Conservation (phyloP, 139 green algal genomes). For the Closterium sp. region DNA sequence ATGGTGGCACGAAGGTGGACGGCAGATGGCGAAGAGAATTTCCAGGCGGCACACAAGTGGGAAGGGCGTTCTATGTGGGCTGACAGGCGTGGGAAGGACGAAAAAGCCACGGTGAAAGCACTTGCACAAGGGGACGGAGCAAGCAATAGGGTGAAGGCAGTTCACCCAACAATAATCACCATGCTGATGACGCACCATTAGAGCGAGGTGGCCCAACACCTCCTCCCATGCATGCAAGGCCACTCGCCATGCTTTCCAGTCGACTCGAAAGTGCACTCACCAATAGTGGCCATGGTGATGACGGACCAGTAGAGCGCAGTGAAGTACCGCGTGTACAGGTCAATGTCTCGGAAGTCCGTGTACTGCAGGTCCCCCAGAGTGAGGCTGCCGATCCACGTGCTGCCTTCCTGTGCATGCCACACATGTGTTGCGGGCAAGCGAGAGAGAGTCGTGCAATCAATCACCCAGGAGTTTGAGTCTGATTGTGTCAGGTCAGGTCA, state of each 20-base stretch:
- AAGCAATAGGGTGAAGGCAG: neutral
- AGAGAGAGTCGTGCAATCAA: neutral
- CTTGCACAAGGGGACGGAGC: too few species aligned
- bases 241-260: neutral
- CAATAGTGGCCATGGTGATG: slow-evolving; percentile 28
- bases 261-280: neutral
- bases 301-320: slow-evolving; percentile 31
- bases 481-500: neutral
- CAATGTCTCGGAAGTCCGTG: slow-evolving; percentile 13
- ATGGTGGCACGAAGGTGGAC: neutral
- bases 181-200: neutral
- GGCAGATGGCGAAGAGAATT: too few species aligned
- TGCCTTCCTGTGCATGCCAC: neutral
- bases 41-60: neutral
- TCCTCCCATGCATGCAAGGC: neutral
- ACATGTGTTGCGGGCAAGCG: neutral
- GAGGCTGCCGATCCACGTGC: slow-evolving; percentile 31
- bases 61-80: neutral
- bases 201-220: too few species aligned
- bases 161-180: neutral
- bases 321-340: slow-evolving; percentile 14
- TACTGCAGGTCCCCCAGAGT: slow-evolving; percentile 3
- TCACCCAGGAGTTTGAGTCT: neutral
- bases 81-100: neutral
- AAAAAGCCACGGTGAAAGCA: neutral